A percentile compares a stretch with the other conserved stretches of the same genome.
These are phyloP conservation scores for Otatea glauca DNA, from an alignment of 176 grass and related monocot genomes.

Conservation along the genomic window DNA sequence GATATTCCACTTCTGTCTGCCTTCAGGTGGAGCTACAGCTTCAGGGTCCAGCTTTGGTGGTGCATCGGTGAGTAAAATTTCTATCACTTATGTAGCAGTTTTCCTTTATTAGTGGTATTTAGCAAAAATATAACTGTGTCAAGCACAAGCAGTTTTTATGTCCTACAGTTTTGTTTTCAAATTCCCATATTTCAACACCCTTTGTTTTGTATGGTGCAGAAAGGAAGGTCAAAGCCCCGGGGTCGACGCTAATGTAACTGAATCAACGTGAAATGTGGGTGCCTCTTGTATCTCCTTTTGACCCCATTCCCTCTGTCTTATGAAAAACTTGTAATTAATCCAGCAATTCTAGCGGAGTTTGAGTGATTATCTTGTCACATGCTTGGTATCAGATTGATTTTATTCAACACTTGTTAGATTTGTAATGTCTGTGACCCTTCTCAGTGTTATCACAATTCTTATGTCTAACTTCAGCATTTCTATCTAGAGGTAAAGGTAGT, in stretches of 20 bases:
- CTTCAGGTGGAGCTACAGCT: slow-evolving; percentile 68
- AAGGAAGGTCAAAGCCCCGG: slow-evolving; percentile 72
- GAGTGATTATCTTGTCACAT: not conserved
- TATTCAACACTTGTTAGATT: not conserved
- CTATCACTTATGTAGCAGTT: not conserved
- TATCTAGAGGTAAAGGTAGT: not conserved
- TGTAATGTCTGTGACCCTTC: not conserved
- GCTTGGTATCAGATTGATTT: not conserved
- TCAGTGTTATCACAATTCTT: not conserved
- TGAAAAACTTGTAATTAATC: slow-evolving; percentile 44
- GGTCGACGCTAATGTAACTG: slow-evolving; percentile 57
- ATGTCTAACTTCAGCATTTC: not conserved
- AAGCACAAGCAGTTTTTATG: slow-evolving; percentile 30
- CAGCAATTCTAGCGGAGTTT: slow-evolving; percentile 28
- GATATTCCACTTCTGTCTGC: slow-evolving; percentile 18
- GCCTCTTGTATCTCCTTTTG: slow-evolving; percentile 36
- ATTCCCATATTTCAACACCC: not conserved
- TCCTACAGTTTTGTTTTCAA: not conserved
- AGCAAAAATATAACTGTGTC: not conserved
- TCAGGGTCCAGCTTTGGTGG: slow-evolving; percentile 90
- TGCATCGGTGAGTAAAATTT: slow-evolving; percentile 72
- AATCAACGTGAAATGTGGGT: not conserved
- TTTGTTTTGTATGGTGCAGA: slow-evolving; percentile 56
- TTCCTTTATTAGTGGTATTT: not conserved
- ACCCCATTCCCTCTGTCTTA: not conserved